Base-by-base conservation (phyloP, 148 eudicot genomes). In the Rhododendron mucronatum region DNA sequence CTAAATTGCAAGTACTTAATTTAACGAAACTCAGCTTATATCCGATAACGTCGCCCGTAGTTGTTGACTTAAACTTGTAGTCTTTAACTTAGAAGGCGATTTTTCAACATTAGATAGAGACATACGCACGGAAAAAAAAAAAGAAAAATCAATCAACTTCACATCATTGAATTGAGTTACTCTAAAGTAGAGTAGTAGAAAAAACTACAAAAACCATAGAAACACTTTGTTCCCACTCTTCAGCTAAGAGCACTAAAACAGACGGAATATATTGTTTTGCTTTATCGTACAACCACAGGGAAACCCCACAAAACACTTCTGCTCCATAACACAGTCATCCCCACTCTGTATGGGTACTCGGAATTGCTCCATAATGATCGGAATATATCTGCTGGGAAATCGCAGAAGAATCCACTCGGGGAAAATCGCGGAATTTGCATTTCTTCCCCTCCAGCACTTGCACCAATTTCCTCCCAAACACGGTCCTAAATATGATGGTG, bases 301-400 rank as follows among this genome's bases (percentile, higher is more conserved):
- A 85, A 28, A 30, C n/a, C 12, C 28, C 71, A 35, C 1, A 83
- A 51, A 83, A 51, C 26, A 63, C 5, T 13, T 53, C 33, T 71
- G 48, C 48, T 51, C 35, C 48, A 74, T 57, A 79, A 55, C 57
- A 41, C n/a, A 48, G 28, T 65, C 47, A 81, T 86, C 89, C 90
- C 92, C 93, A 91, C 26, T 88, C 51, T 33, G 94, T n/a, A 90
- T n/a, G 96, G 98, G 89, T n/a, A n/a, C 94, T 94, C 0, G 94
- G 95, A 48, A 95, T 88, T 15, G 89, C 23, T 94, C 95, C 44
- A 94, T 90, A 57, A 57, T 91, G 90, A 87, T 95, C 99, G 73
- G 73, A 96, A 96, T 84, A 95, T 85, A 80, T 95, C 97, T 45
- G 92, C 69, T 4, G 99, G 98, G 85, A 96, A 91, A 84, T 94